Percentiles rank a stretch among this genome's conserved stretches.
Conservation (phyloP, 192 early-diverging fungal species). For the Backusella westeae region DNA sequence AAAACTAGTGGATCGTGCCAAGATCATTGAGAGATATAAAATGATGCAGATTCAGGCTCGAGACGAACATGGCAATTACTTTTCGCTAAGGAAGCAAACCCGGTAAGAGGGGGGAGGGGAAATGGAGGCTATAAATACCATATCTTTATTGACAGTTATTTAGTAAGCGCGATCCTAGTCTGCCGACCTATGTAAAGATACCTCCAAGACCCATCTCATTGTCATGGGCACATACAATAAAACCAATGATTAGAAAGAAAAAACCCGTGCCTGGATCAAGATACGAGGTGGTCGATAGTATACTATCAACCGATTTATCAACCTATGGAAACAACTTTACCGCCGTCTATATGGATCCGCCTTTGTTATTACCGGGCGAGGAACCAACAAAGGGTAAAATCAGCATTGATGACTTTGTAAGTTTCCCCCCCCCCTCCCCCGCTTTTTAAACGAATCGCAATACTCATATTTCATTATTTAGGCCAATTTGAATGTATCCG, state of each 20-base stretch:
- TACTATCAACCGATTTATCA: conserved; percentile 48
- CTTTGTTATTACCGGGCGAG: conserved; percentile 70
- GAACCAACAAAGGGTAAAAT: conserved; percentile 59
- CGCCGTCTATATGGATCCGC: conserved; percentile 90
- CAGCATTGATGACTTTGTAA: conserved; percentile 61
- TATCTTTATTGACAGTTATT: background rate
- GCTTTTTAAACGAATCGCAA: too few species aligned
- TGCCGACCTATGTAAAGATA: conserved; percentile 89
- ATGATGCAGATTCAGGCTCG: conserved; percentile 86
- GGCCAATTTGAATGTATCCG: conserved; percentile 50
- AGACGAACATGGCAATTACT: conserved; percentile 81
- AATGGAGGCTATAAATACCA: too few species aligned
- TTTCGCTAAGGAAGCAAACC: conserved; percentile 84
- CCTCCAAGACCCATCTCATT: conserved; percentile 80
- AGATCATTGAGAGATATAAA: conserved; percentile 78
- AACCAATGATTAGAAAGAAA: conserved; percentile 14
- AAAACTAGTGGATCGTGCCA: conserved; percentile 52
- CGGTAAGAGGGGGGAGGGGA: conserved; percentile 25
- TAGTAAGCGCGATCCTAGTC: conserved; percentile 65
- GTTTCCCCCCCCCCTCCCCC: too few species aligned
- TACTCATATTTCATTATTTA: background rate
- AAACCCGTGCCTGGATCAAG: conserved; percentile 17
- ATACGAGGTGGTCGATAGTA: conserved; percentile 42
- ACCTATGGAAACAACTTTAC: conserved; percentile 73
- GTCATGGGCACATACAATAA: conserved; percentile 84